Base-by-base conservation (phyloP, 495 filamentous ascomycete genomes). In the Cercophora sp. region DNA sequence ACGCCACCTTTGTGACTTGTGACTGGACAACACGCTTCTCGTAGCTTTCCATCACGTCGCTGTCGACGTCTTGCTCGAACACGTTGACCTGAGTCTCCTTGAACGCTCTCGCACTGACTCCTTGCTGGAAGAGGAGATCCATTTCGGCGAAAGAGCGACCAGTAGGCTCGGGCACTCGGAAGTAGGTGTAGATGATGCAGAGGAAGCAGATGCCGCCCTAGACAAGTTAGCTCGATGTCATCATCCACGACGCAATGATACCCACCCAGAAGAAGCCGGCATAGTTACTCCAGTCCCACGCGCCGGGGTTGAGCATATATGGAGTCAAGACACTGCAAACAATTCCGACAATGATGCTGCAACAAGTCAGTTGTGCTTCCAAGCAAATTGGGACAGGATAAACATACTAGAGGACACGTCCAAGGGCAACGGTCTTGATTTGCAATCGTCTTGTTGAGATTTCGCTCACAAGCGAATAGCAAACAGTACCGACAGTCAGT, bases 191-290 rank as follows among this genome's bases (percentile, higher is more conserved):
- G 4, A 88, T 67, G 48, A 89, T 79, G 66, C 85, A 88, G 29
- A 81, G 63, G 70, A 87, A 87, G 65, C 85, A 87, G 44, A 82
- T 81, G 0, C 82, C 85, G 8, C 78, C 73, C 72, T 73, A 46
- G 19, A 8, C 24, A 8, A 35, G 24, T 55, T 31, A 54, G 47
- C 25, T 50, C 27, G 18, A 41, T n/a, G 18, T 26, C 16, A 40
- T 1, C 16, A 9, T 18, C 0, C 16, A 24, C 2, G 19, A 20
- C 37, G 29, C 11, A 13, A 16, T 5, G 34, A n/a, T 18, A 65
- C 72, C 55, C 52, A 73, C 85, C 85, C 85, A 91, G 75, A 91
- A 89, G 67, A 91, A 88, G n/a, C 85, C 86, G n/a, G 85, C 75
- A 52, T 80, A 87, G 56, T 86, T 87, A 40, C 77, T 71, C 86